A percentile compares a stretch with the other conserved stretches of the same genome.
Conservation (phyloP, 352 stramenopile genomes). For the Pythium angustatum region DNA sequence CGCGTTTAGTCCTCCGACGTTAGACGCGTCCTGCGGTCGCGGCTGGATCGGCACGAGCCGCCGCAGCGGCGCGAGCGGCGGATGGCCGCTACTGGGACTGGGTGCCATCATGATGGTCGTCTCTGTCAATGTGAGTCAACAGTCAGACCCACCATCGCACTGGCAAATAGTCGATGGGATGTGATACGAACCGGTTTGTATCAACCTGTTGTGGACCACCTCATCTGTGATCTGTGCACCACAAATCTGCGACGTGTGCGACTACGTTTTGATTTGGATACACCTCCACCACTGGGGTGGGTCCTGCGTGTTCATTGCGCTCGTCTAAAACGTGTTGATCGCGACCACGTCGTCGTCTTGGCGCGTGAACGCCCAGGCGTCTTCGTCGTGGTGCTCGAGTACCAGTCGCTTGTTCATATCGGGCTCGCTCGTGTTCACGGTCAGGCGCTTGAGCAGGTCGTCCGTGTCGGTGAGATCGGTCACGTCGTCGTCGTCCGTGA, state of each 20-base stretch:
- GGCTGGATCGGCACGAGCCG: constrained; percentile 29
- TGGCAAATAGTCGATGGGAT: neutral
- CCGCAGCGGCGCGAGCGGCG: constrained; percentile 15
- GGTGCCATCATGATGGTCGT: no score
- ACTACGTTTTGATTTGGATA: no score
- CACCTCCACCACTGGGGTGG: no score
- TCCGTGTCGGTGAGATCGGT: constrained; percentile 6
- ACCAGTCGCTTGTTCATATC: neutral
- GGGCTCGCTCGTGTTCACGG: neutral
- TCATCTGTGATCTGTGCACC: neutral
- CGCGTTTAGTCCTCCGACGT: neutral
- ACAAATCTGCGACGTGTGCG: neutral
- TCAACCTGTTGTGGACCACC: neutral
- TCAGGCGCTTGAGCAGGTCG: constrained; percentile 11
- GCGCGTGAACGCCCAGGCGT: neutral
- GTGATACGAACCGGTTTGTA: neutral
- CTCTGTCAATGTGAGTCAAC: no score
- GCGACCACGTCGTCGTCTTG: neutral
- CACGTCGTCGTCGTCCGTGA: neutral
- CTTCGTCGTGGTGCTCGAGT: constrained; percentile 9
- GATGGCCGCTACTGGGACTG: no score
- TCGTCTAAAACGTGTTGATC: constrained; percentile 16
- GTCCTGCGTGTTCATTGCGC: no score
- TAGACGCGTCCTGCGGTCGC: constrained; percentile 3
- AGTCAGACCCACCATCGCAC: neutral